These are phyloP conservation scores for Trichoderma aggressivum DNA, from an alignment of 2,329 filamentous ascomycete genomes.

Conservation along the genomic window DNA sequence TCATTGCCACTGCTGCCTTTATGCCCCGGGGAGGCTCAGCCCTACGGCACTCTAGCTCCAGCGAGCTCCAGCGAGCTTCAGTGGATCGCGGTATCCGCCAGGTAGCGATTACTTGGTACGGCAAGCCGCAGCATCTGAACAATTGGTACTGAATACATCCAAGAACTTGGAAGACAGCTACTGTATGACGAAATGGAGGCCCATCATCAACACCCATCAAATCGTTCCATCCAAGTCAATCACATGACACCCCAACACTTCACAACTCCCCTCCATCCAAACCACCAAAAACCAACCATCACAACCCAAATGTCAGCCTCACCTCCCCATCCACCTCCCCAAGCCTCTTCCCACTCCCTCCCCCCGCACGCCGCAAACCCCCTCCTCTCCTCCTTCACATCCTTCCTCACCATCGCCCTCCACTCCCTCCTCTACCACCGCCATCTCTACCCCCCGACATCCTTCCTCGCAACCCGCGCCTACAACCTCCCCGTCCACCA, in stretches of 20 bases:
- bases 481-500: conserved; percentile 84
- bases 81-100: not conserved
- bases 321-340: conserved; percentile 10
- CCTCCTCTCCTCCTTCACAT: conserved; percentile 67
- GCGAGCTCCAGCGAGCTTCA: not conserved
- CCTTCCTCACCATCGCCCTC: conserved; percentile 77
- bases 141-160: not conserved
- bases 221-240: not conserved
- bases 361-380: conserved; percentile 34
- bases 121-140: not conserved
- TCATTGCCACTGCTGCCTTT: conserved; percentile 14
- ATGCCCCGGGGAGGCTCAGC: not conserved
- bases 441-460: conserved; percentile 69
- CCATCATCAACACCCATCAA: not conserved
- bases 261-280: not conserved
- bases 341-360: conserved; percentile 24
- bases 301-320: not conserved
- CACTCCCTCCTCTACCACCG: conserved; percentile 87
- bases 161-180: not conserved
- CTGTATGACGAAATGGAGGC: not conserved
- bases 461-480: conserved; percentile 75
- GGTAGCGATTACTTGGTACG: not conserved
- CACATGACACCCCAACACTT: conserved; percentile 1
- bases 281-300: not conserved
- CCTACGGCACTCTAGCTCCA: not conserved